Evolutionary conservation across 257 asterid genomes (phyloP), one percentile per base, ranked within the genome.

Genomic region (Penstemon barbatus): DNA sequence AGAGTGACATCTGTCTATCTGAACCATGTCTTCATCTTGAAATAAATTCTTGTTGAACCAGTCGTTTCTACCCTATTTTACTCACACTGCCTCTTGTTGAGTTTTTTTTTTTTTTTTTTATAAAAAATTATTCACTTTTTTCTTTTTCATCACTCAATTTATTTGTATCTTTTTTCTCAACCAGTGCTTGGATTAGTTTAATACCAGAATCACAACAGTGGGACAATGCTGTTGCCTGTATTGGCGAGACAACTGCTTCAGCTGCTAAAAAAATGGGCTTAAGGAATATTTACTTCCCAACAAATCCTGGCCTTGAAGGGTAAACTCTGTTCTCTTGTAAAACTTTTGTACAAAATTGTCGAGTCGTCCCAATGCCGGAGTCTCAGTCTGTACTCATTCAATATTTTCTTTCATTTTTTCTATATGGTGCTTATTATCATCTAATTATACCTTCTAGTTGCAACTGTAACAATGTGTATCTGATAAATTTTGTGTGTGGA

Each of bases 201-300:
- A 73, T 85, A 56, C 87, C 91, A 4, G 81, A 79, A 52, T 13
- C 77, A 19, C 86, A 53, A 45, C 67, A 69, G 49, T 84, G 93
- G 94, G 75, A 60, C 66, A 82, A 80, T 69, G 86, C 88, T 7
- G 87, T 87, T 75, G 96, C 96, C 65, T 90, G 97, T 73, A 87
- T 90, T 36, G 97, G 97, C 36, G 97, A 87, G 80, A 90, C 97
- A 75, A 87, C 94, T 78, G 97, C 96, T 65, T 68, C 61, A 6
- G 89, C 86, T 71, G 97, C 97, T 43, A 88, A 77, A 73, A 81
- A 76, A 62, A 66, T 81, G 41, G 97, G 97, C 15, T 71, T 90
- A 37, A 75, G 69, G 69, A 83, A 81, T 72, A 86, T 90, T 8
- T 87, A 85, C 75, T 75, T 78, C 69, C 97, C 97, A 15, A 74